A percentile compares a stretch with the other conserved stretches of the same genome.
phyloP scores from a whole-genome alignment of 345 rosid species.

The Lumnitzera racemosa region DNA sequence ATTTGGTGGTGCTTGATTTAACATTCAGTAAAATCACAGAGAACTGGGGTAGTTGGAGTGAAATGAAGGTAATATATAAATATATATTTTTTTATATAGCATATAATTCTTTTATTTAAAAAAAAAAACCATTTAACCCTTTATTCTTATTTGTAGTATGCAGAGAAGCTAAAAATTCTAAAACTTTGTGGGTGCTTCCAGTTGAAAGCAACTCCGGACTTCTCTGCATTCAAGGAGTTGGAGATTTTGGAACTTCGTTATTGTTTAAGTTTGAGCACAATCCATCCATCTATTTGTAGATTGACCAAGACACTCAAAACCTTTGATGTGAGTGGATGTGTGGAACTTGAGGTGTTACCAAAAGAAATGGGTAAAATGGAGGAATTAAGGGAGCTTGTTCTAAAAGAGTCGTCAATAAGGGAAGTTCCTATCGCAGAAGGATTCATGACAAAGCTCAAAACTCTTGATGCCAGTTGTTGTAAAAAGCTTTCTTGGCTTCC shows the following conservation, averaged over 20 bases:
- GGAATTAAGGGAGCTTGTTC: neutral
- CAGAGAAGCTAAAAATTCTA: too few species aligned
- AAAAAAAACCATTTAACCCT: too few species aligned
- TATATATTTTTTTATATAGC: too few species aligned
- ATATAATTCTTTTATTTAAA: too few species aligned
- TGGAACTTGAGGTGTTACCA: fast-evolving
- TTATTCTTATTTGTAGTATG: too few species aligned
- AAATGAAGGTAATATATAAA: too few species aligned
- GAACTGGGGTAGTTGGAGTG: too few species aligned
- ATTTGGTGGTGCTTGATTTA: too few species aligned
- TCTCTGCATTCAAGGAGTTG: neutral
- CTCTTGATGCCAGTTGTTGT: fast-evolving
- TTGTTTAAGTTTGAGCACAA: neutral
- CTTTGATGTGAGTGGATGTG: fast-evolving
- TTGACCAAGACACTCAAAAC: neutral
- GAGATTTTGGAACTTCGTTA: neutral
- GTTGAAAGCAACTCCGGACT: too few species aligned
- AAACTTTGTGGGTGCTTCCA: too few species aligned
- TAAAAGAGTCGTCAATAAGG: neutral
- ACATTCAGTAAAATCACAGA: too few species aligned
- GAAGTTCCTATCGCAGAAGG: neutral
- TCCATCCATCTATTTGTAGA: neutral
- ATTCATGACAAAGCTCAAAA: neutral
- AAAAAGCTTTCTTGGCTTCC: neutral
- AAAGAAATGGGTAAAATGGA: neutral